Percentiles rank a stretch among this genome's conserved stretches.
Evolutionary conservation across 148 eudicot genomes (phyloP).

Genomic region (Rhododendron griersonianum): DNA sequence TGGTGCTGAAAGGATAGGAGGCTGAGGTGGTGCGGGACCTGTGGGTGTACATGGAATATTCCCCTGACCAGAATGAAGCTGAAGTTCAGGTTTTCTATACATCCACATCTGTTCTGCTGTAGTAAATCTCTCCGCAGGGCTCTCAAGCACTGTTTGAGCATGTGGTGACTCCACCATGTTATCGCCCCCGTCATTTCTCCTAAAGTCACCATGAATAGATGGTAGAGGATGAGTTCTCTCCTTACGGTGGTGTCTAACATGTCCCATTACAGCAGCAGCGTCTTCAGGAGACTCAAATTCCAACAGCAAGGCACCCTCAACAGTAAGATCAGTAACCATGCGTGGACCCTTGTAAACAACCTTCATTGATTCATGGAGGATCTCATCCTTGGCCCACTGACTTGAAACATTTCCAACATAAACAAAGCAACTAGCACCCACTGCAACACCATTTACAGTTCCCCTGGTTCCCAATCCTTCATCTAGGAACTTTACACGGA

Average conservation of each 20-base stretch:
- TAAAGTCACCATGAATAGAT: constrained; percentile 25
- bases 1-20: constrained; percentile 34
- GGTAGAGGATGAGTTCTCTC: constrained; percentile 27
- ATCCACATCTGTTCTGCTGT: constrained; percentile 54
- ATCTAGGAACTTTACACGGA: constrained; percentile 80
- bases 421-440: constrained; percentile 83
- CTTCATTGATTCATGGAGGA: constrained; percentile 62
- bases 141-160: constrained; percentile 41
- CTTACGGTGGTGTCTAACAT: constrained; percentile 63
- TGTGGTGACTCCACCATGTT: constrained; percentile 51
- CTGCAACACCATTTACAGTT: constrained; percentile 58
- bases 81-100: constrained; percentile 45
- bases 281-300: constrained; percentile 93
- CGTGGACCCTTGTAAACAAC: constrained; percentile 62
- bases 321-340: constrained; percentile 60
- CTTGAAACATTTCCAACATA: constrained; percentile 65
- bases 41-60: constrained; percentile 27
- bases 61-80: constrained; percentile 39
- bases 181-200: constrained; percentile 33
- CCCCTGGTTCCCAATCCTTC: constrained; percentile 80
- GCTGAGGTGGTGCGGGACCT: constrained; percentile 33
- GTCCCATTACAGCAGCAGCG: constrained; percentile 65
- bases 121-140: constrained; percentile 36
- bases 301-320: constrained; percentile 80
- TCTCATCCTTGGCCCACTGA: constrained; percentile 81